Base-by-base conservation (phyloP, 345 rosid genomes). In the Dipteronia sinensis region DNA sequence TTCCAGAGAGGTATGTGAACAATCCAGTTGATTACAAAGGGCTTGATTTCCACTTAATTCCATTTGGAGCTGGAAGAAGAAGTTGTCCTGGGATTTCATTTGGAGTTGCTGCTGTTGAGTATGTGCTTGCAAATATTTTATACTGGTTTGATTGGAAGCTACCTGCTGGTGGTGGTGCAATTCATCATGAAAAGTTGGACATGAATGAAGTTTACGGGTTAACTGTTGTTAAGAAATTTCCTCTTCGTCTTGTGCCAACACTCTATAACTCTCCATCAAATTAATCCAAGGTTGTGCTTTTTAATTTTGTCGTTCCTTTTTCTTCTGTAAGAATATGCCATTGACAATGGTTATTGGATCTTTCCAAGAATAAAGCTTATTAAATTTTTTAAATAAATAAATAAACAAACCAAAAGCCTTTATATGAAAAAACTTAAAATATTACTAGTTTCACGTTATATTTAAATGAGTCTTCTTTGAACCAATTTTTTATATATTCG, bases 111-210 rank as follows among this genome's bases (percentile, higher is more conserved):
- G 0, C 9, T 4, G 46, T 55, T 6, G 65, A 71, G n/a, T n/a
- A 8, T 27, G 17, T 34, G 6, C 22, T 71, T 3, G 75, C 75
- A 5, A 71, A 31, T 31, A 49, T 71, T 11, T 25, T 71, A 23
- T 29, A 19, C 22, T 53, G 73, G 62, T 70, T 70, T 49, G 73
- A 70, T 15, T 70, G 73, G 62, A 70, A 53, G 59, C 13, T 70
- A 40, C 73, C 73, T 47, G 73, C 42, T 11, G 62, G 61, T 27
- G 62, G 61, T 27, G 27, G 31, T 46, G 56, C 7, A 17, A 20
- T 40, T 40, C 1, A 42, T 46, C 49, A 44, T 9, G 47, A 9
- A 10, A 44, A 46, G 11, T 20, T 73, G 55, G 76, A 73, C 67
- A 42, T 73, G 68, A 11, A 1, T 1, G 76, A 73, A 40, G 7